Conservation (phyloP, 1,284 basidiomycete species). For the Boletus semigastroideus region DNA sequence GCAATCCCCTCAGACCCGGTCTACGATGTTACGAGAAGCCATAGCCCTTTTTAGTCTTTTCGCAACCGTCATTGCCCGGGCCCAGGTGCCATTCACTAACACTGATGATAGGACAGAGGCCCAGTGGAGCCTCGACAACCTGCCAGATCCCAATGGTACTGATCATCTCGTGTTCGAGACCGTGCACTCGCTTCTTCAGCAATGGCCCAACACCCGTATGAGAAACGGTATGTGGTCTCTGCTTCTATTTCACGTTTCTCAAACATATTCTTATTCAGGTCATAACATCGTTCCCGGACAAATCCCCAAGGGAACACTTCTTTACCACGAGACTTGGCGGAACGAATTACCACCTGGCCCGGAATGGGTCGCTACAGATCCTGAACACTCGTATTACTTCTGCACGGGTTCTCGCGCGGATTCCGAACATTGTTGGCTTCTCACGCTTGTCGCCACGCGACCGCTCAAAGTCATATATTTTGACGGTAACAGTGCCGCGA, state of each 20-base stretch:
- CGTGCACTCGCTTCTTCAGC: slow-evolving; percentile 37
- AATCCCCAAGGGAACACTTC: slow-evolving; percentile 40
- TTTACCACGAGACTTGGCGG: slow-evolving; percentile 39
- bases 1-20: neutral
- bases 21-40: slow-evolving; percentile 5
- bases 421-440: slow-evolving; percentile 33
- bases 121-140: slow-evolving; percentile 19
- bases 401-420: slow-evolving; percentile 17
- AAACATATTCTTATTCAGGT: slow-evolving; percentile 23
- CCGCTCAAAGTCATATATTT: slow-evolving; percentile 45
- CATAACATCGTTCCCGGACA: slow-evolving; percentile 44
- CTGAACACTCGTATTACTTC: slow-evolving; percentile 44
- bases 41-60: slow-evolving; percentile 1
- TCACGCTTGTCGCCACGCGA: slow-evolving; percentile 38
- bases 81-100: slow-evolving; percentile 14
- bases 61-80: neutral
- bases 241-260: neutral
- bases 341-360: slow-evolving; percentile 33
- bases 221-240: slow-evolving; percentile 38
- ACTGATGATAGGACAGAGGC: neutral
- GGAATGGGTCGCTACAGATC: slow-evolving; percentile 44
- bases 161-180: slow-evolving; percentile 34
- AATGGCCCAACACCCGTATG: slow-evolving; percentile 52
- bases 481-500: slow-evolving; percentile 42
- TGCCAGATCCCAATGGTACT: slow-evolving; percentile 18